Evolutionary conservation across 2,329 filamentous ascomycete genomes (phyloP).

Genomic region (Lasiodiplodia sp.): DNA sequence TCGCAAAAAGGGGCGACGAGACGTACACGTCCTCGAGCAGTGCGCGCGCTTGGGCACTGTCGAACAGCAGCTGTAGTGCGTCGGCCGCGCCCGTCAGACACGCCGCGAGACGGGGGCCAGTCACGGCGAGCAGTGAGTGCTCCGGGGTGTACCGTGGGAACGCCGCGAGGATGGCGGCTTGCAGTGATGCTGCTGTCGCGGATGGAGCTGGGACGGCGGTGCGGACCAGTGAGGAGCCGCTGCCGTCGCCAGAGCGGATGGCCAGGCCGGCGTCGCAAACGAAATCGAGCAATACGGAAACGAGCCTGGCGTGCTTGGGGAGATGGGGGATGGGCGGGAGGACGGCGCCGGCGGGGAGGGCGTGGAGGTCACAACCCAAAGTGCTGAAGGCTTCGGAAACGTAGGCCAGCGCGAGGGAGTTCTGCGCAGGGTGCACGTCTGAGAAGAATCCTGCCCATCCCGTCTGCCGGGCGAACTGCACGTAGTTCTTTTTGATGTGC

Average conservation of each 20-base stretch:
- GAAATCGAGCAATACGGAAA: background rate
- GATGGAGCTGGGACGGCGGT: background rate
- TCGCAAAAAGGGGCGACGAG: conserved; percentile 34
- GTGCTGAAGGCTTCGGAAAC: conserved; percentile 15
- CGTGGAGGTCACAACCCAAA: conserved; percentile 13
- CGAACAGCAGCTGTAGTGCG: conserved; percentile 15
- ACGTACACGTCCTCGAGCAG: conserved; percentile 49
- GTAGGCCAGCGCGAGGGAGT: conserved; percentile 14
- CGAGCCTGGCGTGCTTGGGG: background rate
- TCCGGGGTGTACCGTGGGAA: conserved; percentile 21
- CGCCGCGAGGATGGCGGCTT: background rate
- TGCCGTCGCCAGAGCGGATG: background rate
- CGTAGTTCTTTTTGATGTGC: background rate
- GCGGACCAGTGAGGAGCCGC: too few species aligned
- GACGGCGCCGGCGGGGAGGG: background rate
- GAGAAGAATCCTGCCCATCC: conserved; percentile 2
- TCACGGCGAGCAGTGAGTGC: conserved; percentile 9
- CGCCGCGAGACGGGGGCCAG: conserved; percentile 18
- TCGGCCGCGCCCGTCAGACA: conserved; percentile 18
- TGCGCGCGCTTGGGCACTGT: conserved; percentile 33
- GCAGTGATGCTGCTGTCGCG: background rate
- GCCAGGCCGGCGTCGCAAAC: background rate
- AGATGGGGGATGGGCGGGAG: background rate
- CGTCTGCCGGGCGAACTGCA: background rate
- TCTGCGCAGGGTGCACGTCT: background rate